Evolutionary conservation across 2,329 filamentous ascomycete genomes (phyloP).

Genomic region (Bretziella fagacearum): DNA sequence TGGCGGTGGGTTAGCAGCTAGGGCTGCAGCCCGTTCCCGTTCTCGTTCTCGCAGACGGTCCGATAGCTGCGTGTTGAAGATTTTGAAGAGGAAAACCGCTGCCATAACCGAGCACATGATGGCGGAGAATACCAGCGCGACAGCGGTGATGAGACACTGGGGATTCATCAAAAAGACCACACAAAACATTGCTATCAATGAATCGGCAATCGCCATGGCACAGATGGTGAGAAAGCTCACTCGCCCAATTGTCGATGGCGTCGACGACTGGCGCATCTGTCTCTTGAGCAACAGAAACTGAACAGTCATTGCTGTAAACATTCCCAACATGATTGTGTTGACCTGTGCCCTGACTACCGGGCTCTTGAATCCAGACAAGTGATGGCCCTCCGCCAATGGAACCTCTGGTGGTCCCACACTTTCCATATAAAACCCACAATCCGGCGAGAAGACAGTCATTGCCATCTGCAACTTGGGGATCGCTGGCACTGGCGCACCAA

Average conservation of each 20-base stretch:
- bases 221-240: conserved; percentile 47
- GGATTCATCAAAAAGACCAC: conserved; percentile 14
- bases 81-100: conserved; percentile 40
- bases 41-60: conserved; percentile 37
- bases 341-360: conserved; percentile 40
- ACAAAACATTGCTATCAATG: conserved; percentile 29
- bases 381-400: conserved; percentile 32
- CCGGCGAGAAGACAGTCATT: conserved; percentile 47
- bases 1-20: neutral
- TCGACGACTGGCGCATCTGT: conserved; percentile 50
- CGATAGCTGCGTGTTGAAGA: conserved; percentile 39
- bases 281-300: conserved; percentile 45
- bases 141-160: conserved; percentile 33
- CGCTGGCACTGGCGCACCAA: conserved; percentile 38
- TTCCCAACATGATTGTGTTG: conserved; percentile 41
- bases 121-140: conserved; percentile 33
- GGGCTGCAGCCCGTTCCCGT: conserved; percentile 19
- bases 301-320: conserved; percentile 38
- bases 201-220: conserved; percentile 33
- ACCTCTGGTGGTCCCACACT: conserved; percentile 44
- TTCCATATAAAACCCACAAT: conserved; percentile 50
- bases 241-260: conserved; percentile 48
- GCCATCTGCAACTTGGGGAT: conserved; percentile 44
- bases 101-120: conserved; percentile 42
- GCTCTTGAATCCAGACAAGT: conserved; percentile 43